A percentile compares a stretch with the other conserved stretches of the same genome.
Conservation (phyloP, 805 yeast species). For the Saccharomycopsis fodiens region DNA sequence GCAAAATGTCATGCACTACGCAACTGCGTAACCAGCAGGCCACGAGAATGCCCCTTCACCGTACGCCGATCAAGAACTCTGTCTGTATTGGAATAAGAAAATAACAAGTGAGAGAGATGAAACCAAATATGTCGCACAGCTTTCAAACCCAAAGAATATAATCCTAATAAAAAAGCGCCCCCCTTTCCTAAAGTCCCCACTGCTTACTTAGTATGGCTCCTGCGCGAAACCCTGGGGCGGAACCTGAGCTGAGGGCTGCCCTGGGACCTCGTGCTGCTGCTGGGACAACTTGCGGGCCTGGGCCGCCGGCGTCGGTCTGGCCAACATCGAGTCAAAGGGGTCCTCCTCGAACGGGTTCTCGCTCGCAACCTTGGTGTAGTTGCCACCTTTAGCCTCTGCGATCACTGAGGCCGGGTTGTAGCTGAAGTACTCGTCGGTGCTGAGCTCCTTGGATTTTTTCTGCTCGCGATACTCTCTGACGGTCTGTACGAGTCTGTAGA, state of each 20-base stretch:
- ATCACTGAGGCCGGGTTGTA: slow-evolving; percentile 23
- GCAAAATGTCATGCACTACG: no score
- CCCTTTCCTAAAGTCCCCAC: no score
- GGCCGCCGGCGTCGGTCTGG: slow-evolving; percentile 5
- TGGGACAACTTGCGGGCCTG: not conserved
- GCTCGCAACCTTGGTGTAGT: slow-evolving; percentile 3
- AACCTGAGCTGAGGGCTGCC: no score
- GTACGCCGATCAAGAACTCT: no score
- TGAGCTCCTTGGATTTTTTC: not conserved
- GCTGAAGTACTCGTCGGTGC: slow-evolving; percentile 3
- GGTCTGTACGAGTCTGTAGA: no score
- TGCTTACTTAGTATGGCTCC: no score
- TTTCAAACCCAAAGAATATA: not conserved
- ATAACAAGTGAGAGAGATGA: slow-evolving; percentile 5
- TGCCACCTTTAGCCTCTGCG: not conserved
- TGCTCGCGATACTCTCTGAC: no score
- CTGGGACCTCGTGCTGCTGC: no score
- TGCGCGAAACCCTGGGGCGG: no score
- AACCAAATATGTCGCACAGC: not conserved
- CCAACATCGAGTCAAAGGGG: slow-evolving; percentile 4
- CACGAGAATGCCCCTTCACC: no score
- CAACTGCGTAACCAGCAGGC: no score
- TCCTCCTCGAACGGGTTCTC: slow-evolving; percentile 13
- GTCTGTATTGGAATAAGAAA: slow-evolving; percentile 25
- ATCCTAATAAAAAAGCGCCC: no score